Conservation (phyloP, 2,329 filamentous ascomycete genomes). For the Fusarium annulatum region DNA sequence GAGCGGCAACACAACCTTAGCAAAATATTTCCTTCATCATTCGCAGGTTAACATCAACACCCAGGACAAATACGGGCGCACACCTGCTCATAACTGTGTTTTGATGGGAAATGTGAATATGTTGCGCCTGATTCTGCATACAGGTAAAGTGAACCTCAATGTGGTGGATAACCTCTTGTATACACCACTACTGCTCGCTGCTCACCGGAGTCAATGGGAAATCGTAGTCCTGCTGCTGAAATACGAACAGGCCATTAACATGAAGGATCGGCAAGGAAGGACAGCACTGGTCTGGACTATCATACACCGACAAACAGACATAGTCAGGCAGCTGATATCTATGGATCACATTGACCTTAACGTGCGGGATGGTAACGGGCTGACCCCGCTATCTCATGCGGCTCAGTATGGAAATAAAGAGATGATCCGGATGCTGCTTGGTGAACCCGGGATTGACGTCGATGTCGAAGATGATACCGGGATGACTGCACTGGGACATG, state of each 20-base stretch:
- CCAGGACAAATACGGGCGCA: background rate
- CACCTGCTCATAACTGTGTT: background rate
- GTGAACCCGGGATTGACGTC: background rate
- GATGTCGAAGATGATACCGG: background rate
- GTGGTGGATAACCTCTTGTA: background rate
- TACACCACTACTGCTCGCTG: background rate
- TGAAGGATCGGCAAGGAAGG: background rate
- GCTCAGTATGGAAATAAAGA: background rate
- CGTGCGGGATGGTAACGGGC: too few species aligned
- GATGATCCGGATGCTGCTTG: background rate
- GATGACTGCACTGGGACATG: background rate
- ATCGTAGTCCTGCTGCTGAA: background rate
- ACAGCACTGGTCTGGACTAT: fast-evolving
- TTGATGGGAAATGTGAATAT: background rate
- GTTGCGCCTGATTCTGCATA: background rate
- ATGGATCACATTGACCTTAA: too few species aligned
- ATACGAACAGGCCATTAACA: background rate
- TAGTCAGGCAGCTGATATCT: background rate
- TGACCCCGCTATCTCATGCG: too few species aligned
- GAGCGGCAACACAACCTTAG: background rate
- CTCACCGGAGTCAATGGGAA: background rate
- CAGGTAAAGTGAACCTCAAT: background rate
- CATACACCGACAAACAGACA: fast-evolving
- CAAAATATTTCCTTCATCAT: background rate
- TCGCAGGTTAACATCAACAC: fast-evolving